A percentile compares a stretch with the other conserved stretches of the same genome.
Conservation (phyloP, 2,329 filamentous ascomycete species). For the Scytalidium lignicola region DNA sequence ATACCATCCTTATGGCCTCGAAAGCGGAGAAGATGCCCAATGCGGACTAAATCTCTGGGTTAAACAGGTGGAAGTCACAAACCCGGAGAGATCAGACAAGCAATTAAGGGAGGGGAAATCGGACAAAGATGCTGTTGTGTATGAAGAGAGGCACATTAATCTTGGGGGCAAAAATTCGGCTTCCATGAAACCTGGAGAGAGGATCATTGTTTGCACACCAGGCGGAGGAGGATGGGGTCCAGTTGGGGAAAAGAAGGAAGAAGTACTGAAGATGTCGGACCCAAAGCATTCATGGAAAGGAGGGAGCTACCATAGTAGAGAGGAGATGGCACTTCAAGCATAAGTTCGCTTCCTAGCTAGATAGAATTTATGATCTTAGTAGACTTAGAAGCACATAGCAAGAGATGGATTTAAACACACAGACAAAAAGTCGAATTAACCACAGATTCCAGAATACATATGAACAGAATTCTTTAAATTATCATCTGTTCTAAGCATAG, state of each 20-base stretch:
- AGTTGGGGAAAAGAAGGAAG: constrained; percentile 51
- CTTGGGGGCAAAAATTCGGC: constrained; percentile 77
- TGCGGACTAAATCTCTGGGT: constrained; percentile 88
- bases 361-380: no score
- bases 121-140: constrained; percentile 33
- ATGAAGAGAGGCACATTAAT: constrained; percentile 60
- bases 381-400: not conserved
- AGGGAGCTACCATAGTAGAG: constrained; percentile 51
- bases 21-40: constrained; percentile 72
- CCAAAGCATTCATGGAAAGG: constrained; percentile 54
- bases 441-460: no score
- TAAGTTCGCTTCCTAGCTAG: constrained; percentile 19
- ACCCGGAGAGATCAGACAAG: constrained; percentile 41
- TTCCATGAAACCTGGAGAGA: constrained; percentile 68
- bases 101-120: constrained; percentile 25
- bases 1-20: constrained; percentile 74
- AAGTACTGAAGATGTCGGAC: constrained; percentile 47
- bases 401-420: no score
- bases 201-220: constrained; percentile 73
- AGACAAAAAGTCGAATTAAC: no score
- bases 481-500: no score
- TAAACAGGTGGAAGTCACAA: constrained; percentile 58
- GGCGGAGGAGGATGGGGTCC: constrained; percentile 75
- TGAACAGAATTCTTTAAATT: no score
- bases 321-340: constrained; percentile 54